phyloP scores from a whole-genome alignment of 371 early-diverging fungal species.

The Actinomortierella wolfii region DNA sequence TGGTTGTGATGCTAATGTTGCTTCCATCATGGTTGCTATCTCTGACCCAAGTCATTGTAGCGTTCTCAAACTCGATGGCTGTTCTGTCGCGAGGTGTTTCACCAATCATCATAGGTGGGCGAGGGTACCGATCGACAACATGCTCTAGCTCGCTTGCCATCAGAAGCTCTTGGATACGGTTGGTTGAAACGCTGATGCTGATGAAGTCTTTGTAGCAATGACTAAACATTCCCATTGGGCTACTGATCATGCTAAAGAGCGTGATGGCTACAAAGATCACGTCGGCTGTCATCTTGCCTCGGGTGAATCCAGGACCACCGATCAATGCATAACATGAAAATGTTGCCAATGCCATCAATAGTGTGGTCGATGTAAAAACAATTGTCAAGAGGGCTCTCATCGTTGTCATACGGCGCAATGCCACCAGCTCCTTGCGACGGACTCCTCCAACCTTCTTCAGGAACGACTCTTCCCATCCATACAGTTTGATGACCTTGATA shows the following conservation, averaged over 20 bases:
- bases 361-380: constrained; percentile 61
- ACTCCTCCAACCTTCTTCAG: constrained; percentile 23
- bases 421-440: constrained; percentile 64
- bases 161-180: constrained; percentile 54
- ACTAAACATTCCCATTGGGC: constrained; percentile 76
- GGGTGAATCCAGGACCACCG: constrained; percentile 45
- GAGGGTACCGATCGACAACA: constrained; percentile 11
- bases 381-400: constrained; percentile 24
- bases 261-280: constrained; percentile 91
- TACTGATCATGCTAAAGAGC: constrained; percentile 89
- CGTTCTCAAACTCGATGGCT: constrained; percentile 50
- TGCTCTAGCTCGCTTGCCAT: constrained; percentile 59
- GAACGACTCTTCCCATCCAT: constrained; percentile 71
- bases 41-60: constrained; percentile 60
- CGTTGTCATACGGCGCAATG: constrained; percentile 48
- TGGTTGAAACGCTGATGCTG: constrained; percentile 60
- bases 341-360: constrained; percentile 83
- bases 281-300: constrained; percentile 69
- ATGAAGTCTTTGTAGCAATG: constrained; percentile 24
- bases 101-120: constrained; percentile 18
- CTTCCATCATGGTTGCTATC: too few species aligned
- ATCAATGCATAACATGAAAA: constrained; percentile 77
- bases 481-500: constrained; percentile 91
- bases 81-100: constrained; percentile 6
- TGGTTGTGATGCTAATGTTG: too few species aligned